These are phyloP conservation scores for Delonix regia DNA, from an alignment of 306 rosid species.

Conservation along the genomic window DNA sequence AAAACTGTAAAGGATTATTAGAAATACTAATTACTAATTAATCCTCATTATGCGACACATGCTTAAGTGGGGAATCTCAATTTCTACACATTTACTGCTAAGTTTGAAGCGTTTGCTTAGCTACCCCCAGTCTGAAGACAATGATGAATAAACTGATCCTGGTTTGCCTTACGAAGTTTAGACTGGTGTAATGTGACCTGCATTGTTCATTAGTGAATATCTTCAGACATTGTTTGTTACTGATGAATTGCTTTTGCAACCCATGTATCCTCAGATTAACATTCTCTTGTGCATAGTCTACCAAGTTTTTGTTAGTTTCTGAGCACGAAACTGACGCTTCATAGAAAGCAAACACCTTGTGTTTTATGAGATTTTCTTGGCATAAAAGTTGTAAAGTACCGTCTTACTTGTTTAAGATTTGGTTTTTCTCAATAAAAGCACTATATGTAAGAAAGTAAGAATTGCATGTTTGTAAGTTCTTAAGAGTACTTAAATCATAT, in stretches of 20 bases:
- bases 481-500: not conserved
- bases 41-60: not conserved
- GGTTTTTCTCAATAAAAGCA: constrained; percentile 7
- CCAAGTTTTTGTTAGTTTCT: not conserved
- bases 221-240: not conserved
- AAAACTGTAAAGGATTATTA: not conserved
- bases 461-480: not conserved
- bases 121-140: not conserved
- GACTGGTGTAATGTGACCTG: not conserved
- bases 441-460: not conserved
- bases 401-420: not conserved
- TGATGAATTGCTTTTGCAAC: not conserved
- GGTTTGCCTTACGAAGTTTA: not conserved
- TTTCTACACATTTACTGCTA: not conserved
- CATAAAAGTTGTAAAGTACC: not conserved
- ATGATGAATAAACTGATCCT: not conserved
- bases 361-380: not conserved
- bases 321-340: constrained; percentile 8
- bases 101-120: not conserved
- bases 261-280: not conserved
- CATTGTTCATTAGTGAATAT: not conserved
- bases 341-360: not conserved
- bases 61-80: not conserved
- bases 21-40: not conserved
- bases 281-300: not conserved